Conservation (phyloP, 345 rosid genomes). For the Atalantia buxifolia region DNA sequence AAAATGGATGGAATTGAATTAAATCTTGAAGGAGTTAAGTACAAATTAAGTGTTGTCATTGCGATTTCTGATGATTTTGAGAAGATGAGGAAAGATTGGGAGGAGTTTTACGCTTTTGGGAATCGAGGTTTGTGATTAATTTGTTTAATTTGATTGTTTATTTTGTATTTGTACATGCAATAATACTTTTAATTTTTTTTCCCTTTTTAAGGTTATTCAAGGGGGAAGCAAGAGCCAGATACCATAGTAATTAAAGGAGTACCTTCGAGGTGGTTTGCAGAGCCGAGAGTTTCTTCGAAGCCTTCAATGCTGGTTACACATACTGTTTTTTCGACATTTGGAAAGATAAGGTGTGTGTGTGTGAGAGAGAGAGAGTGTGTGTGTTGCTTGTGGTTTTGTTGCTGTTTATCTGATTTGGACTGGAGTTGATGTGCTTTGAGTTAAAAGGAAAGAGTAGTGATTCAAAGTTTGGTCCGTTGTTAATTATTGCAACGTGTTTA, state of each 20-base stretch:
- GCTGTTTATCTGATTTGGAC: constrained; percentile 2
- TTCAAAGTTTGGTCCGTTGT: not conserved
- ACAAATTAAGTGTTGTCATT: constrained; percentile 47
- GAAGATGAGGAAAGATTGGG: constrained; percentile 74
- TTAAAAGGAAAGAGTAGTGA: not conserved
- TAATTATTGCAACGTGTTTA: not conserved
- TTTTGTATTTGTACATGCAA: not conserved
- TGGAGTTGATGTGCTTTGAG: not conserved
- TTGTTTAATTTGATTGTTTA: not conserved
- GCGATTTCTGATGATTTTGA: constrained; percentile 72
- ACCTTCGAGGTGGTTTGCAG: constrained; percentile 95
- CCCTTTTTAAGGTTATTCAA: constrained; percentile 42
- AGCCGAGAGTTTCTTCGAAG: constrained; percentile 91
- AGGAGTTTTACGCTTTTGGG: constrained; percentile 65
- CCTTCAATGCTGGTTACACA: constrained; percentile 91
- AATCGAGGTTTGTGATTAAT: constrained; percentile 32
- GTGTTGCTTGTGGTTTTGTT: not conserved
- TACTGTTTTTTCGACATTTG: constrained; percentile 78
- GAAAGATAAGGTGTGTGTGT: constrained; percentile 62
- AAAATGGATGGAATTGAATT: constrained; percentile 89
- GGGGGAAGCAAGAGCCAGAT: constrained; percentile 69
- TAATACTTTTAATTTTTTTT: not conserved
- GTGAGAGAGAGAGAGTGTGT: not conserved
- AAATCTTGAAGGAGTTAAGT: constrained; percentile 75
- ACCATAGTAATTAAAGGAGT: constrained; percentile 68